phyloP scores from a whole-genome alignment of 257 asterid species.

The Primulina huaijiensis region DNA sequence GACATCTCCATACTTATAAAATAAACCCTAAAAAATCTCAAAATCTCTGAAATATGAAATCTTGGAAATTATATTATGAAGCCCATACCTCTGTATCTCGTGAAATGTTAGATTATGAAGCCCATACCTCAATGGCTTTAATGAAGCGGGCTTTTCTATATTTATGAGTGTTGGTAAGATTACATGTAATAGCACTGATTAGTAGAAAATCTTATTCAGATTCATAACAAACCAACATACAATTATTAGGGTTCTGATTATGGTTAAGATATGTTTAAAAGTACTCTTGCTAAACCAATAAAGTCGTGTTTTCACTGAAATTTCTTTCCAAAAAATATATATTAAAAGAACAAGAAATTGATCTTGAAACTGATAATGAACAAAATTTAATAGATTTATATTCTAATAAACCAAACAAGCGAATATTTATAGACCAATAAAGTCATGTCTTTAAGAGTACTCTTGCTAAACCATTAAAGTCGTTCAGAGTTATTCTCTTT shows the following conservation, averaged over 20 bases:
- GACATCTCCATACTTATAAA: background rate
- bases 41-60: background rate
- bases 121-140: slow-evolving; percentile 29
- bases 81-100: slow-evolving; percentile 35
- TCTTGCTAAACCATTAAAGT: too few species aligned
- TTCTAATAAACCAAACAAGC: too few species aligned
- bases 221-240: too few species aligned
- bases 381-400: too few species aligned
- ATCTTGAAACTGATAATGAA: too few species aligned
- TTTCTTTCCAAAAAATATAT: too few species aligned
- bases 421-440: too few species aligned
- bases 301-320: too few species aligned
- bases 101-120: slow-evolving; percentile 24
- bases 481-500: slow-evolving; percentile 81
- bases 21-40: background rate
- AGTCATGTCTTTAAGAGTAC: too few species aligned
- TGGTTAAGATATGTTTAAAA: too few species aligned
- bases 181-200: slow-evolving; percentile 23
- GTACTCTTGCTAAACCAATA: too few species aligned
- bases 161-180: slow-evolving; percentile 14
- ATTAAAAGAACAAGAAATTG: too few species aligned
- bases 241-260: background rate
- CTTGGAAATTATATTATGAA: slow-evolving; percentile 15
- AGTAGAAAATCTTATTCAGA: background rate
- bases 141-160: slow-evolving; percentile 18